A percentile compares a stretch with the other conserved stretches of the same genome.
Conservation (phyloP, 2,329 filamentous ascomycete species). For the Davidsoniella australis region DNA sequence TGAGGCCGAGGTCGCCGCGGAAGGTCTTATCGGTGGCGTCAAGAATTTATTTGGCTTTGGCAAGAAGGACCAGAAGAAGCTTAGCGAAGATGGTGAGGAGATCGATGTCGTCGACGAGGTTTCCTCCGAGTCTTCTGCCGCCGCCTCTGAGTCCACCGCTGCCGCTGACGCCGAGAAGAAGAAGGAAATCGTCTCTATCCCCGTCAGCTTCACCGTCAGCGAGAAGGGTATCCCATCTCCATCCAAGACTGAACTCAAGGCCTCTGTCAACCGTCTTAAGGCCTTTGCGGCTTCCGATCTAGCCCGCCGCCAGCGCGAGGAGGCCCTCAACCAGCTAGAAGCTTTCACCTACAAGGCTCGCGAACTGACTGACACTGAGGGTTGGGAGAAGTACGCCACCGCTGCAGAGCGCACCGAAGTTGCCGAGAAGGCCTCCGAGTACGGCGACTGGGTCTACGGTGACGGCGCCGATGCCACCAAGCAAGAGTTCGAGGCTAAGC, state of each 20-base stretch:
- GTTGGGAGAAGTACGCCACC: constrained; percentile 57
- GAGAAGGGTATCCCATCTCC: constrained; percentile 34
- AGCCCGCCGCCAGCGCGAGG: constrained; percentile 59
- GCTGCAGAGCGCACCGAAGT: constrained; percentile 49
- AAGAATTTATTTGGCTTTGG: constrained; percentile 95
- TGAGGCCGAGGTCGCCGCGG: constrained; percentile 54
- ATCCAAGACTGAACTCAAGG: constrained; percentile 29
- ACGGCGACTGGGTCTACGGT: constrained; percentile 81
- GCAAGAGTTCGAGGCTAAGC: constrained; percentile 56
- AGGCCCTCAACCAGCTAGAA: constrained; percentile 84
- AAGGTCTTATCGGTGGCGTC: constrained; percentile 75
- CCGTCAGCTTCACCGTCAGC: constrained; percentile 31
- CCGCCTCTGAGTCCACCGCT: constrained; percentile 27
- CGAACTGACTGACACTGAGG: constrained; percentile 62
- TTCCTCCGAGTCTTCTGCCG: constrained; percentile 15
- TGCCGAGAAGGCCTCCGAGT: constrained; percentile 46
- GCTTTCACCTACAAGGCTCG: constrained; percentile 78
- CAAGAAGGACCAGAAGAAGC: constrained; percentile 64
- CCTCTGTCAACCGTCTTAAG: constrained; percentile 52
- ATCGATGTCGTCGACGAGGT: constrained; percentile 21
- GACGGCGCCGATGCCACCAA: constrained; percentile 63
- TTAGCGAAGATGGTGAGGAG: constrained; percentile 48
- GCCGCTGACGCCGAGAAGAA: constrained; percentile 35
- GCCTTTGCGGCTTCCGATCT: constrained; percentile 78
- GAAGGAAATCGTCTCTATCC: constrained; percentile 40